Evolutionary conservation across 192 early-diverging fungal species (phyloP).

Genomic region (Martensiomyces pterosporus): DNA sequence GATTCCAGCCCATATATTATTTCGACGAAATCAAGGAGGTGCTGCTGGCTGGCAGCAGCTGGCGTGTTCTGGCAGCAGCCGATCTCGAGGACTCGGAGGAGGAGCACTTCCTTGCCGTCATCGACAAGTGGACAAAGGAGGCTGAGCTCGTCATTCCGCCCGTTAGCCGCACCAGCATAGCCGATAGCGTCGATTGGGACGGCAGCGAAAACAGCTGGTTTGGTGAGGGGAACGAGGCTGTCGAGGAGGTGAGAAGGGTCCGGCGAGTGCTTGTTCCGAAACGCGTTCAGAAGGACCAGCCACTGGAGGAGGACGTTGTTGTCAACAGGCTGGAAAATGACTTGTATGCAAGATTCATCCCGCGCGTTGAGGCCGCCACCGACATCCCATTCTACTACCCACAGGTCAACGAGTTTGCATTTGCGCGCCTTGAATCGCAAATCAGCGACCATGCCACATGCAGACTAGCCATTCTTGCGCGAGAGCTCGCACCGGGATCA

Average conservation of each 20-base stretch:
- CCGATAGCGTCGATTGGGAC: neutral
- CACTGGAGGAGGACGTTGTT: conserved; percentile 32
- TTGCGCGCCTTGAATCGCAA: conserved; percentile 17
- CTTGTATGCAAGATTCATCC: conserved; percentile 29
- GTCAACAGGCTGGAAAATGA: conserved; percentile 9
- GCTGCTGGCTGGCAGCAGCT: conserved; percentile 5
- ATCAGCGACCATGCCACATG: neutral
- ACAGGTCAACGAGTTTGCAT: conserved; percentile 27
- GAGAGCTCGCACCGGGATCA: conserved; percentile 13
- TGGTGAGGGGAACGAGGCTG: neutral
- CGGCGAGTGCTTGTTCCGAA: conserved; percentile 38
- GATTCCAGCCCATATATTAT: conserved; percentile 33
- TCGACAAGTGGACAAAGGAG: conserved; percentile 57
- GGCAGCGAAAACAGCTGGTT: neutral
- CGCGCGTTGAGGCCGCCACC: conserved; percentile 3
- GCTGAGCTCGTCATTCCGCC: conserved; percentile 63
- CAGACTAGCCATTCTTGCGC: conserved; percentile 17
- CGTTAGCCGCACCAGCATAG: conserved; percentile 49
- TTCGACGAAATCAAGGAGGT: conserved; percentile 10
- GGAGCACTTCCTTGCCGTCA: conserved; percentile 31
- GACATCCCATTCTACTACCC: conserved; percentile 52
- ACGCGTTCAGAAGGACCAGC: conserved; percentile 34
- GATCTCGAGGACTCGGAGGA: conserved; percentile 32
- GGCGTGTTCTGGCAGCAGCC: conserved; percentile 27
- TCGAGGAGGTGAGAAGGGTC: conserved; percentile 5